Evolutionary conservation across 75 land plant species (phyloP).

Genomic region (Sequoiadendron giganteum): DNA sequence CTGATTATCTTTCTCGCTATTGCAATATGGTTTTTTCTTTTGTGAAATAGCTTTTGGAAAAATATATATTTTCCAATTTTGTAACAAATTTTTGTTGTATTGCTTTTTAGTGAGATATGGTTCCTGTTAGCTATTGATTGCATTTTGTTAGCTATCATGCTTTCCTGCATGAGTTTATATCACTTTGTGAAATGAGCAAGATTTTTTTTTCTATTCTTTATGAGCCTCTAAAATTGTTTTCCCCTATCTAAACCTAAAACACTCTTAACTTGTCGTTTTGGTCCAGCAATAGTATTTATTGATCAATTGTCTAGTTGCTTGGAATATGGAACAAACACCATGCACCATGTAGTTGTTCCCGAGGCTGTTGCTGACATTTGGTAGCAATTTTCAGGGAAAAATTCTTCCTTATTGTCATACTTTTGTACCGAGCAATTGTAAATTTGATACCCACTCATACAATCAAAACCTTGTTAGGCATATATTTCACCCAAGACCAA

Average conservation of each 20-base stretch:
- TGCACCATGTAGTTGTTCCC: neutral
- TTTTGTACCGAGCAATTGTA: neutral
- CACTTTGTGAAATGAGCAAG: neutral
- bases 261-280: neutral
- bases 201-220: neutral
- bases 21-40: neutral
- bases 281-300: neutral
- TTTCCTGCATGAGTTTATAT: neutral
- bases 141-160: neutral
- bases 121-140: neutral
- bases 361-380: neutral
- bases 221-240: neutral
- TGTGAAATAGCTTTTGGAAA: neutral
- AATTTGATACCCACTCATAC: neutral
- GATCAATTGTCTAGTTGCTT: neutral
- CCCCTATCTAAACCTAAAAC: neutral
- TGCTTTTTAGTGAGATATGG: neutral
- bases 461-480: neutral
- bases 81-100: neutral
- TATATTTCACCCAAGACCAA: neutral
- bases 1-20: neutral
- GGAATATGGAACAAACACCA: neutral
- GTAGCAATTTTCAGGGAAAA: neutral
- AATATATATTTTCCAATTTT: neutral
- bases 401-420: neutral